Conservation (phyloP, 352 stramenopile species). For the Aphanomyces invadans region DNA sequence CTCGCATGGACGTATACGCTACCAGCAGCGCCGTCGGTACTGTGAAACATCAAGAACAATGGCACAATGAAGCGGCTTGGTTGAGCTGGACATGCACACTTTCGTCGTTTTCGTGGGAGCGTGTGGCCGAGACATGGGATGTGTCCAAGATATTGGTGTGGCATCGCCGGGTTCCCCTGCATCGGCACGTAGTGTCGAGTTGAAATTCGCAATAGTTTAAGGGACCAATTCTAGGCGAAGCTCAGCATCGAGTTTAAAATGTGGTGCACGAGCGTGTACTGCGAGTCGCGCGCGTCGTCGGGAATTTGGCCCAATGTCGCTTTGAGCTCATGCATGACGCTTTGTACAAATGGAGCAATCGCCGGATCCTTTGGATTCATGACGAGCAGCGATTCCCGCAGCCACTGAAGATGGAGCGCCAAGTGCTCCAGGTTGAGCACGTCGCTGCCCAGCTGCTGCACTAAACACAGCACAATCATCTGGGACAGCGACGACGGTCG, state of each 20-base stretch:
- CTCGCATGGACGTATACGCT: too few relatives aligned
- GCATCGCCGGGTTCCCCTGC: too few relatives aligned
- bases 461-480: slow-evolving; percentile 77
- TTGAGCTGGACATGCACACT: too few relatives aligned
- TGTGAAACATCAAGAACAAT: too few relatives aligned
- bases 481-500: slow-evolving; percentile 70
- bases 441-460: slow-evolving; percentile 73
- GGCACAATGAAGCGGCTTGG: too few relatives aligned
- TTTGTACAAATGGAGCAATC: slow-evolving; percentile 69
- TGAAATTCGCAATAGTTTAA: too few relatives aligned
- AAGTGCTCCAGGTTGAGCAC: slow-evolving; percentile 42
- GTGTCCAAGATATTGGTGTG: too few relatives aligned
- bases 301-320: slow-evolving; percentile 53
- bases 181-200: too few relatives aligned
- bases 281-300: slow-evolving; percentile 51
- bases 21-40: too few relatives aligned
- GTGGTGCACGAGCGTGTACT: slow-evolving; percentile 78
- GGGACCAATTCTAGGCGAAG: slow-evolving; percentile 32
- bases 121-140: too few relatives aligned
- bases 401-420: slow-evolving; percentile 61
- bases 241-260: slow-evolving; percentile 81
- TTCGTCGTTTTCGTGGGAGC: too few relatives aligned
- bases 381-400: slow-evolving; percentile 72
- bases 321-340: slow-evolving; percentile 70
- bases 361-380: slow-evolving; percentile 65